A percentile compares a stretch with the other conserved stretches of the same genome.
Evolutionary conservation across 495 filamentous ascomycete genomes (phyloP).

Genomic region (Bathelium albidoporum): DNA sequence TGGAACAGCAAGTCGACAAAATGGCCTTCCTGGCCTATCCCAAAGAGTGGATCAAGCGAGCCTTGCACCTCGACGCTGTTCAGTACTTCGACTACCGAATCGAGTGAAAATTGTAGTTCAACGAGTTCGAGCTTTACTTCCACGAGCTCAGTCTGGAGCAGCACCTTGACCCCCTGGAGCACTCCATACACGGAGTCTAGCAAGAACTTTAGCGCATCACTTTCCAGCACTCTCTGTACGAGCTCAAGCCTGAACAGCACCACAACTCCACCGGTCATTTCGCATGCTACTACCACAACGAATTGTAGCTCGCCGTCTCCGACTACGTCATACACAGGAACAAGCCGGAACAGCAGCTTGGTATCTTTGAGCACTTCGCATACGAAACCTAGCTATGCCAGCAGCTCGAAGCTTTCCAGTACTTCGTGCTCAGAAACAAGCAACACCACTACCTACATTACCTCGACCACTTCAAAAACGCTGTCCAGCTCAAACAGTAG

Average conservation of each 20-base stretch:
- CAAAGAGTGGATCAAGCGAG: too few relatives aligned
- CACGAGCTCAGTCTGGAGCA: not conserved
- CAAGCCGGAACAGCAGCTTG: not conserved
- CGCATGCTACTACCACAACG: too few relatives aligned
- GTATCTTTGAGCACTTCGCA: not conserved
- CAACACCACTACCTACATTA: not conserved
- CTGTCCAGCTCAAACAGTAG: not conserved
- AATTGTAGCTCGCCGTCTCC: not conserved
- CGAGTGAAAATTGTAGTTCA: not conserved
- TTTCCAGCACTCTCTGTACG: too few relatives aligned
- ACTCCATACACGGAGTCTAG: not conserved
- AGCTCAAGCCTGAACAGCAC: too few relatives aligned
- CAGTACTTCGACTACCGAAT: not conserved
- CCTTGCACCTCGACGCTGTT: too few relatives aligned
- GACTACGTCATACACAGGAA: not conserved
- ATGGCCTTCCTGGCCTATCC: too few relatives aligned
- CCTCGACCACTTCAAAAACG: not conserved
- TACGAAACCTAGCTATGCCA: not conserved
- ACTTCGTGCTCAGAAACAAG: not conserved
- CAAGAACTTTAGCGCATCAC: too few relatives aligned
- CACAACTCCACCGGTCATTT: too few relatives aligned
- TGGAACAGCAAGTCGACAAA: not conserved
- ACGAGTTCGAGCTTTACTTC: not conserved
- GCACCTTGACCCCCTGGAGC: not conserved
- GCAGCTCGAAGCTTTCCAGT: not conserved